A percentile compares a stretch with the other conserved stretches of the same genome.
These are phyloP conservation scores for Solanum ossicruentum DNA, from an alignment of 257 asterid species.

Conservation along the genomic window DNA sequence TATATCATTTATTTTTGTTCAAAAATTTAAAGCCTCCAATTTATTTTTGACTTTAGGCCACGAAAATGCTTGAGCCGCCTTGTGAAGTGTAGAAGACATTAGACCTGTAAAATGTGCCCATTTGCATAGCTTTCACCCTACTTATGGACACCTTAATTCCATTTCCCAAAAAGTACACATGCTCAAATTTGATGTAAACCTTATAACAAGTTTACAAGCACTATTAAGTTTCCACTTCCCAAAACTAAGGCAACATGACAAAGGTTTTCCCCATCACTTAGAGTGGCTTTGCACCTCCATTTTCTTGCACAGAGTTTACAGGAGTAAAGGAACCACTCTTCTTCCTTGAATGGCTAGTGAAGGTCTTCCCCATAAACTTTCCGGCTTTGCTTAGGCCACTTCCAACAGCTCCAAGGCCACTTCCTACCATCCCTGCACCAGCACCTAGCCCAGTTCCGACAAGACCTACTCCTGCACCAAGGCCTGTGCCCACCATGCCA, in stretches of 20 bases:
- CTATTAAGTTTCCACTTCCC: not conserved
- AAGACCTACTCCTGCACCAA: slow-evolving; percentile 64
- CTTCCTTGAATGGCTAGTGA: slow-evolving; percentile 37
- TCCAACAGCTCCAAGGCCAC: slow-evolving; percentile 70
- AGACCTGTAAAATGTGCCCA: not conserved
- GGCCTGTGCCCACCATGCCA: slow-evolving; percentile 58
- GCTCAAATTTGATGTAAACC: not conserved
- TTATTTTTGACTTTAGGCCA: too few species aligned
- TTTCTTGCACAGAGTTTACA: slow-evolving; percentile 46
- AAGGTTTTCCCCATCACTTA: not conserved
- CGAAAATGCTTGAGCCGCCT: too few species aligned
- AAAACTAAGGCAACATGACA: not conserved
- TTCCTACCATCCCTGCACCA: slow-evolving; percentile 72
- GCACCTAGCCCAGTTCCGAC: slow-evolving; percentile 72
- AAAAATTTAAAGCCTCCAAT: too few species aligned
- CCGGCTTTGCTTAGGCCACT: slow-evolving; percentile 83
- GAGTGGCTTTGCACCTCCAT: slow-evolving; percentile 71
- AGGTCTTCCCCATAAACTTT: slow-evolving; percentile 71
- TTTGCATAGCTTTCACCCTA: not conserved
- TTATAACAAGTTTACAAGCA: not conserved
- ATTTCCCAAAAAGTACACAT: not conserved
- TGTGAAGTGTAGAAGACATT: not conserved
- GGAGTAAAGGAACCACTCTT: slow-evolving; percentile 60
- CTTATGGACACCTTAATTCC: not conserved
- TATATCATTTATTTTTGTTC: too few species aligned